Evolutionary conservation across 140 eudicot genomes (phyloP).

Genomic region (Cichorium intybus): DNA sequence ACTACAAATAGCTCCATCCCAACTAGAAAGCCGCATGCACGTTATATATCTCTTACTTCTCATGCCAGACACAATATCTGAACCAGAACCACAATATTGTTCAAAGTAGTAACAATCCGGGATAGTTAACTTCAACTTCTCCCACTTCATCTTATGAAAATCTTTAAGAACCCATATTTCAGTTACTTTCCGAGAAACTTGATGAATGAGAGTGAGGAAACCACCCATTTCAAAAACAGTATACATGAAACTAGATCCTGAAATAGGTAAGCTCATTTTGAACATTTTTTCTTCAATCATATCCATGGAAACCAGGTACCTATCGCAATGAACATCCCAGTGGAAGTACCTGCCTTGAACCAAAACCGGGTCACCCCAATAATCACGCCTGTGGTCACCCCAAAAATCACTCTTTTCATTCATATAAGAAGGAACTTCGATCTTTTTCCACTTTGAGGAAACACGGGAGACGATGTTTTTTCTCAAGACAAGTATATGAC

Average conservation of each 20-base stretch:
- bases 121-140: slow-evolving; percentile 13
- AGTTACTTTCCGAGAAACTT: not conserved
- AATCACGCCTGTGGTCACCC: slow-evolving; percentile 21
- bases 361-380: slow-evolving; percentile 26
- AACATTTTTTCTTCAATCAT: slow-evolving; percentile 20
- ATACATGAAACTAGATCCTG: not conserved
- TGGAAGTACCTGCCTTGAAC: slow-evolving; percentile 30
- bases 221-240: slow-evolving; percentile 30
- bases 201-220: slow-evolving; percentile 20
- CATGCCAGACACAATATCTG: slow-evolving; percentile 11
- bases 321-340: slow-evolving; percentile 24
- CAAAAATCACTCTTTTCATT: slow-evolving; percentile 7
- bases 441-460: slow-evolving; percentile 16
- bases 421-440: slow-evolving; percentile 4
- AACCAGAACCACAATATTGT: too few relatives aligned
- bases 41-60: slow-evolving; percentile 21
- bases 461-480: not conserved
- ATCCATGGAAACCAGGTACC: slow-evolving; percentile 31
- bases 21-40: not conserved
- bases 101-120: not conserved
- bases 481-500: slow-evolving; percentile 27
- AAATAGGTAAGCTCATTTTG: slow-evolving; percentile 11
- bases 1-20: slow-evolving; percentile 8
- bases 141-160: slow-evolving; percentile 25
- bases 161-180: slow-evolving; percentile 33